These are phyloP conservation scores for Talaromyces marneffei DNA, from an alignment of 2,329 filamentous ascomycete species.

Conservation along the genomic window DNA sequence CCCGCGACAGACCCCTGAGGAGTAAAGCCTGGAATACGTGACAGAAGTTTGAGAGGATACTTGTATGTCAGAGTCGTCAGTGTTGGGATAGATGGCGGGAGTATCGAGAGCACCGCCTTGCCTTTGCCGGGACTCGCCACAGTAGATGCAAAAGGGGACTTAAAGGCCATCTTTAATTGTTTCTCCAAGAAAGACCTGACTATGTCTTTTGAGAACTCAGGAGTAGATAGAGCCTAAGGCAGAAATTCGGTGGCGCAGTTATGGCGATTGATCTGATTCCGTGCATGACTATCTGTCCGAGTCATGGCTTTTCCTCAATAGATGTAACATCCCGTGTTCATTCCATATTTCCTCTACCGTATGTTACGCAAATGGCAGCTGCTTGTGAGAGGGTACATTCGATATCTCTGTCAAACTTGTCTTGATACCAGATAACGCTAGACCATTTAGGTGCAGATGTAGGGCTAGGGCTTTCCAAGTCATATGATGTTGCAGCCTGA, in stretches of 20 bases:
- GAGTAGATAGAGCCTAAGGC: background rate
- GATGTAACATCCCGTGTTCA: background rate
- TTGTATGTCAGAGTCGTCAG: slow-evolving; percentile 76
- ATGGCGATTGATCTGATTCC: background rate
- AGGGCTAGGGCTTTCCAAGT: background rate
- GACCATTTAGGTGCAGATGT: background rate
- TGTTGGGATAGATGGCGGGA: slow-evolving; percentile 66
- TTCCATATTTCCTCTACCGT: background rate
- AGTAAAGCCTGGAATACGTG: slow-evolving; percentile 61
- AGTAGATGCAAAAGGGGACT: slow-evolving; percentile 71
- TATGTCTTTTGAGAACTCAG: background rate
- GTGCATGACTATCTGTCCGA: slow-evolving; percentile 7
- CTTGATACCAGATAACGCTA: slow-evolving; percentile 1
- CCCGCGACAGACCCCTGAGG: slow-evolving; percentile 41
- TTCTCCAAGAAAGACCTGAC: background rate
- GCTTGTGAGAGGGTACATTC: background rate
- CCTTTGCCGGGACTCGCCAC: slow-evolving; percentile 72
- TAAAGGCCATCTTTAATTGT: slow-evolving; percentile 25
- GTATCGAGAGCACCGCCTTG: slow-evolving; percentile 63
- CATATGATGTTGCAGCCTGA: background rate
- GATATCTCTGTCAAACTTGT: background rate
- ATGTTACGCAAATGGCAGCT: background rate
- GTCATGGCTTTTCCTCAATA: background rate
- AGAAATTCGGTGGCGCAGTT: background rate
- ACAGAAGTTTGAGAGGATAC: slow-evolving; percentile 91